Evolutionary conservation across 208 protist genomes (phyloP), one percentile per base, ranked within the genome.

Genomic region (Leishmania turanica): DNA sequence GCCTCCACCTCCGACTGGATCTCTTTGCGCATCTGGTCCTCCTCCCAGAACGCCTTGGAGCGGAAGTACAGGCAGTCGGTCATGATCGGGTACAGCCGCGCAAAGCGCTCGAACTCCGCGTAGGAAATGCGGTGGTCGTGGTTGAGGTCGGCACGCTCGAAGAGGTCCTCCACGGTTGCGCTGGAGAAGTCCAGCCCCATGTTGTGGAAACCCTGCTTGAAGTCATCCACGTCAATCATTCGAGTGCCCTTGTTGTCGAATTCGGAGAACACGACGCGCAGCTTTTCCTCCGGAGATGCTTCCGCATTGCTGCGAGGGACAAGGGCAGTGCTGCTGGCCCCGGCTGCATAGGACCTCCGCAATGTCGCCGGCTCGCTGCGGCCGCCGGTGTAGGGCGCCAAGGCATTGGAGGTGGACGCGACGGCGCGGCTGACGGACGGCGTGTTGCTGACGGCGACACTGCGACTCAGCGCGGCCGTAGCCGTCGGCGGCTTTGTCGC

Each of bases 31-130:
- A 97, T 80, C 86, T 96, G 91, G 78, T 96, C 93, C 85, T 98
- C 94, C 71, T 96, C 93, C 94, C 94, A 97, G 80, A 96, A 96
- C n/a, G 94, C 94, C 89, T 96, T 97, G 70, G 88, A 95, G 76
- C 96, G 92, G 85, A 96, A 97, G 85, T 92, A 98, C 31, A 98
- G 87, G 82, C 93, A 97, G 86, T 98, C 94, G 37, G 82, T 92
- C 92, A 98, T 96, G 84, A 97, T 98, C 42, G 96, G 96, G 85
- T 98, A 98, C 24, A 96, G 78, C 24, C 89, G 85, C 9, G 89
- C 90, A 84, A 98, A 97, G 70, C 93, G 94, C 90, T 97, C 94
- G 82, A 96, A 98, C 91, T 98, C 94, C 17, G 92, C 87, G 82
- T 92, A 96, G 49, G 91, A 94, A 77, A 98, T 96, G 75, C 87